Percentiles rank a stretch among this genome's conserved stretches.
Conservation (phyloP, 176 grass and related monocot genomes). For the Bolboschoenus planiculmis region DNA sequence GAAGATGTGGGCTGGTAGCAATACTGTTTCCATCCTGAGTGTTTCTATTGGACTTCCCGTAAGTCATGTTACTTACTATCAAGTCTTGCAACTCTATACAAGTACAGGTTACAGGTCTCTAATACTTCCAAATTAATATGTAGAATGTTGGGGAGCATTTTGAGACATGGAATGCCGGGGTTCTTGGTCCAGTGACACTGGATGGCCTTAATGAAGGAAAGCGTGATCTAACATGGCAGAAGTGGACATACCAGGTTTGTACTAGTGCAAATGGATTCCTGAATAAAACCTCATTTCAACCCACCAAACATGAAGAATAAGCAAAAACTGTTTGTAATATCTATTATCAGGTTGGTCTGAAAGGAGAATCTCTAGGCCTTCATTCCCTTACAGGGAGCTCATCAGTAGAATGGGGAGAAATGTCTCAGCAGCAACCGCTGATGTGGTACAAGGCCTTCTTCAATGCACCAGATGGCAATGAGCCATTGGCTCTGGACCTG, state of each 20-base stretch:
- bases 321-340: constrained; percentile 17
- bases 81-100: neutral
- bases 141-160: constrained; percentile 98
- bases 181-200: constrained; percentile 85
- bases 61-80: constrained; percentile 32
- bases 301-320: neutral
- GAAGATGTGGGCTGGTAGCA: constrained; percentile 72
- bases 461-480: constrained; percentile 76
- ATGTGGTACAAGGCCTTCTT: constrained; percentile 99
- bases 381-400: constrained; percentile 84
- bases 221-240: constrained; percentile 95
- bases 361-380: constrained; percentile 80
- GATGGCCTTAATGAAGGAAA: constrained; percentile 85
- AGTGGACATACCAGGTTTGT: constrained; percentile 88
- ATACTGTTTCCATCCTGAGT: constrained; percentile 92
- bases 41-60: constrained; percentile 92
- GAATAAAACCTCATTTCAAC: neutral
- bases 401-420: constrained; percentile 78
- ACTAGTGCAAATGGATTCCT: neutral
- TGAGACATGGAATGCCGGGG: constrained; percentile 97
- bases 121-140: neutral
- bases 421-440: constrained; percentile 68
- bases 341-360: constrained; percentile 67
- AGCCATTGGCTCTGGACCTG: constrained; percentile 97
- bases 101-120: neutral